phyloP scores from a whole-genome alignment of 2,329 filamentous ascomycete genomes.

The Diplodia scrobiculata region DNA sequence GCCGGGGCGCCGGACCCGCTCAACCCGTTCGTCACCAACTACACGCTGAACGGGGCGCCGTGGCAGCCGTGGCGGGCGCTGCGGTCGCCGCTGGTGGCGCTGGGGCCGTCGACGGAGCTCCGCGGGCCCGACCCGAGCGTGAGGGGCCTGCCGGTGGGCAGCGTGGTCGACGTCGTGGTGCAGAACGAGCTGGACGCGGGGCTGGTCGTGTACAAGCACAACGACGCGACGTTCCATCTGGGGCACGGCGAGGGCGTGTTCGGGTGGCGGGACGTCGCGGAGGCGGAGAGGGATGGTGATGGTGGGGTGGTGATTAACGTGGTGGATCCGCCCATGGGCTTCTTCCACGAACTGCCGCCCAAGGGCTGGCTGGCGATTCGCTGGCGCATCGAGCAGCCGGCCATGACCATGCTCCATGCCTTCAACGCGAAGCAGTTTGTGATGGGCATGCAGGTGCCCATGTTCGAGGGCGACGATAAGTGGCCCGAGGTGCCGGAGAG shows the following conservation, averaged over 20 bases:
- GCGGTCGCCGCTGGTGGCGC: slow-evolving; percentile 26
- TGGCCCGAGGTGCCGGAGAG: slow-evolving; percentile 32
- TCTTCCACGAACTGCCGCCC: slow-evolving; percentile 32
- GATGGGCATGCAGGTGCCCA: slow-evolving; percentile 32
- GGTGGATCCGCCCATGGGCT: slow-evolving; percentile 30
- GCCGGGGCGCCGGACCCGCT: slow-evolving; percentile 32
- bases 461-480: slow-evolving; percentile 32
- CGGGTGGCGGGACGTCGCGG: neutral
- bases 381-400: slow-evolving; percentile 32
- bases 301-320: slow-evolving; percentile 22
- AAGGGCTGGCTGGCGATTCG: slow-evolving; percentile 32
- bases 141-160: slow-evolving; percentile 29
- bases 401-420: slow-evolving; percentile 33
- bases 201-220: slow-evolving; percentile 33
- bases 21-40: slow-evolving; percentile 33
- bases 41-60: slow-evolving; percentile 33
- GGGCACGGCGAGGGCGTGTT: slow-evolving; percentile 27
- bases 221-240: slow-evolving; percentile 32
- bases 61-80: slow-evolving; percentile 33
- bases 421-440: slow-evolving; percentile 32
- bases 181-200: slow-evolving; percentile 31
- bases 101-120: slow-evolving; percentile 29
- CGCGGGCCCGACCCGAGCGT: slow-evolving; percentile 31
- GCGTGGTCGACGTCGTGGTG: slow-evolving; percentile 32
- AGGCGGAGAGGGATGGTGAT: neutral